phyloP scores from a whole-genome alignment of 2,329 filamentous ascomycete genomes.

The Chrysosporium queenslandicum region DNA sequence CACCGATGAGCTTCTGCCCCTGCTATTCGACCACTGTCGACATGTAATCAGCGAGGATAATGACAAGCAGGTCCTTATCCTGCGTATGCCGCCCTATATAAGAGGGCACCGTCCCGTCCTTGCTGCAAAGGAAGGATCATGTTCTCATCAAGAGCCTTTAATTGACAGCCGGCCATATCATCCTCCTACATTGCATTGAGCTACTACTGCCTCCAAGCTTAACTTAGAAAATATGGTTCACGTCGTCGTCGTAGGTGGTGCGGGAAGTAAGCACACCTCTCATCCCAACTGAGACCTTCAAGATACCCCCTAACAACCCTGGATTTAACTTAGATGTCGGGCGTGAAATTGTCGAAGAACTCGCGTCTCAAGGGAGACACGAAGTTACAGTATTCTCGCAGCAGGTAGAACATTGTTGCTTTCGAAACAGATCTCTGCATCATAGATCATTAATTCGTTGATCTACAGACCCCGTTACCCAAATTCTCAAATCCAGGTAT shows the following conservation, averaged over 20 bases:
- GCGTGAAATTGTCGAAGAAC: conserved; percentile 43
- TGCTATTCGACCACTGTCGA: too few relatives aligned
- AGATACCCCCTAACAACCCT: not conserved
- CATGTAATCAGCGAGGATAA: too few relatives aligned
- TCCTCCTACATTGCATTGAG: too few relatives aligned
- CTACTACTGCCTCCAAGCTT: not conserved
- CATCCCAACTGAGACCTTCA: not conserved
- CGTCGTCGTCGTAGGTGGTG: conserved; percentile 11
- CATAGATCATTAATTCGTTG: not conserved
- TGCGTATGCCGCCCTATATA: too few relatives aligned
- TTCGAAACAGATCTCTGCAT: not conserved
- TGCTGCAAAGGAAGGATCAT: too few relatives aligned
- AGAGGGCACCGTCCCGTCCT: not conserved
- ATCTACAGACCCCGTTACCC: not conserved
- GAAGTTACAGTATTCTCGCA: conserved; percentile 44
- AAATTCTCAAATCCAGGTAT: not conserved
- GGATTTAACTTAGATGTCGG: conserved; percentile 42
- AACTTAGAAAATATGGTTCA: conserved; percentile 5
- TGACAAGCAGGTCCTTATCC: too few relatives aligned
- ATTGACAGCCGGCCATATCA: too few relatives aligned
- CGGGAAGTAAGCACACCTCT: conserved; percentile 7
- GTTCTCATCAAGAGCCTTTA: not conserved
- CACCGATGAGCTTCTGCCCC: too few relatives aligned
- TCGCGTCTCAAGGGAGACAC: conserved; percentile 43
- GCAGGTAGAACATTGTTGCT: conserved; percentile 30